Conservation (phyloP, 768 basidiomycete species). For the Rossbeevera mucosa region DNA sequence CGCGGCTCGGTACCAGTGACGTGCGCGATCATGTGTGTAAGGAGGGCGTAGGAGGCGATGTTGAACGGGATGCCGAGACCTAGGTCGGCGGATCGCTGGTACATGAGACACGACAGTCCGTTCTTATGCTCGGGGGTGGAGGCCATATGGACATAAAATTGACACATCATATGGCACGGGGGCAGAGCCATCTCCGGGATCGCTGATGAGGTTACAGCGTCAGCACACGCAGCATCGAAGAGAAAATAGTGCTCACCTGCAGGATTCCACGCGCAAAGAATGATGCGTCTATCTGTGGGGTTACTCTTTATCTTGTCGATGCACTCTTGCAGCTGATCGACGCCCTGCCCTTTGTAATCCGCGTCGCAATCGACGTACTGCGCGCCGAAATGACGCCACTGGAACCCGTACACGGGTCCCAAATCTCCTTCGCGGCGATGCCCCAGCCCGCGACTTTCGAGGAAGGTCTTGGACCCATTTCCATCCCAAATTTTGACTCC, state of each 20-base stretch:
- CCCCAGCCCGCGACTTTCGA: conserved; percentile 78
- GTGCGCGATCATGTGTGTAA: conserved; percentile 97
- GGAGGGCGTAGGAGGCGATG: conserved; percentile 95
- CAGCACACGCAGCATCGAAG: too few species aligned
- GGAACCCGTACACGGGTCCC: conserved; percentile 96
- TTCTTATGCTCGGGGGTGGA: conserved; percentile 47
- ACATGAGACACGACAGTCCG: conserved; percentile 91
- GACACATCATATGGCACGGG: conserved; percentile 98
- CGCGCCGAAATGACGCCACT: conserved; percentile 95
- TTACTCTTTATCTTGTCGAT: conserved; percentile 89
- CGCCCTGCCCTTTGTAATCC: conserved; percentile 78
- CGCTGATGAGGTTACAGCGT: conserved; percentile 44
- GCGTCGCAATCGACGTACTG: conserved; percentile 68
- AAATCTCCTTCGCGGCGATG: conserved; percentile 88
- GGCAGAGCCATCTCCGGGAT: conserved; percentile 94
- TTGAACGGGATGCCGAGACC: conserved; percentile 99
- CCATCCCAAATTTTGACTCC: conserved; percentile 98
- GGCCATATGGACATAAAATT: conserved; percentile 95
- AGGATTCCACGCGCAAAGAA: conserved; percentile 97
- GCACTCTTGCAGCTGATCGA: conserved; percentile 88
- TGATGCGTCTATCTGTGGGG: conserved; percentile 91
- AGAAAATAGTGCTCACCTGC: conserved; percentile 54
- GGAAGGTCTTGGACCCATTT: conserved; percentile 83
- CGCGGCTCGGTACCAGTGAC: conserved; percentile 82
- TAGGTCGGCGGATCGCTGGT: conserved; percentile 94